Conservation (phyloP, 495 filamentous ascomycete genomes). For the Penicillium steckii region DNA sequence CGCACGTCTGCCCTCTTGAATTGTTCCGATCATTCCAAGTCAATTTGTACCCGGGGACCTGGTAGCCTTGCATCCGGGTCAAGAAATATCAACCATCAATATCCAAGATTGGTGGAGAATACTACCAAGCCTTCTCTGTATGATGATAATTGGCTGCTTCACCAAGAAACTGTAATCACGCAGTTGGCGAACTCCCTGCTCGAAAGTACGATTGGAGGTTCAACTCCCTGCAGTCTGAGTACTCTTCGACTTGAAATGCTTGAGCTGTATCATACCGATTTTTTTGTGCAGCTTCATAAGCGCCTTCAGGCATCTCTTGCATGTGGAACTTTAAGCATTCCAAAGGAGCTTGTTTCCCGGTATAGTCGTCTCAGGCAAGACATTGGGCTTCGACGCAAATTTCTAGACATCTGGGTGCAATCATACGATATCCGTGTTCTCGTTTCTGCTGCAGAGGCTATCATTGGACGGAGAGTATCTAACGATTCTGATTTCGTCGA, state of each 20-base stretch:
- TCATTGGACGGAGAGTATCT: slow-evolving; percentile 56
- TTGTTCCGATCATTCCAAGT: slow-evolving; percentile 20
- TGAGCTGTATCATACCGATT: slow-evolving; percentile 52
- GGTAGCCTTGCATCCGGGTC: slow-evolving; percentile 4
- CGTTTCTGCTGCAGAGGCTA: slow-evolving; percentile 55
- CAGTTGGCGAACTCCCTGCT: slow-evolving; percentile 61
- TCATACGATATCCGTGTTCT: slow-evolving; percentile 54
- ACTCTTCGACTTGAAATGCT: slow-evolving; percentile 47
- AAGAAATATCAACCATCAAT: slow-evolving; percentile 34
- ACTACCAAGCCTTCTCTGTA: slow-evolving; percentile 57
- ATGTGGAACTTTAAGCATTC: slow-evolving; percentile 58
- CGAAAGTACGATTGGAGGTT: slow-evolving; percentile 24
- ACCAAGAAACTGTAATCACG: slow-evolving; percentile 62
- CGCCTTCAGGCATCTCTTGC: slow-evolving; percentile 62
- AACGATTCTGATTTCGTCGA: slow-evolving; percentile 5
- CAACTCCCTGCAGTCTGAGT: slow-evolving; percentile 22
- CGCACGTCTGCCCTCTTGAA: slow-evolving; percentile 9
- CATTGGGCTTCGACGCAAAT: slow-evolving; percentile 56
- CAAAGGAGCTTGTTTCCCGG: slow-evolving; percentile 49
- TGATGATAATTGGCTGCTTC: slow-evolving; percentile 63
- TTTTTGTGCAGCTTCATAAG: slow-evolving; percentile 54
- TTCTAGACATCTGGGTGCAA: slow-evolving; percentile 56
- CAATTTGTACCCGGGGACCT: too few relatives aligned
- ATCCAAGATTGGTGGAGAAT: slow-evolving; percentile 55
- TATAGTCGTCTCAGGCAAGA: slow-evolving; percentile 54